Percentiles rank a stretch among this genome's conserved stretches.
Evolutionary conservation across 140 eudicot species (phyloP).

Genomic region (Anethum foeniculum): DNA sequence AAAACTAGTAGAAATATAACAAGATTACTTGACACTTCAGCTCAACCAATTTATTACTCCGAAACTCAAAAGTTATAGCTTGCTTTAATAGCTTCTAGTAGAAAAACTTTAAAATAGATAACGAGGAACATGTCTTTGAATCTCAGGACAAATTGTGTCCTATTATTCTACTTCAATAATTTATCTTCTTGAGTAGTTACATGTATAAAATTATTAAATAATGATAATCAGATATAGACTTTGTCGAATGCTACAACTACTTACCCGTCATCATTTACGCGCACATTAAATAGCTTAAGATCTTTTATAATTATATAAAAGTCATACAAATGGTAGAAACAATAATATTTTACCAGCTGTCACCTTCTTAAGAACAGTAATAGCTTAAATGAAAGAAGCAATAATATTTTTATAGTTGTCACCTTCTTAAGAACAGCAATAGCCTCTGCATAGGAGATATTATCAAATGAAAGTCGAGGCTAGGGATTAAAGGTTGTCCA

Average conservation of each 20-base stretch:
- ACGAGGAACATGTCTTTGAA: background rate
- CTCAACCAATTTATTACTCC: no score
- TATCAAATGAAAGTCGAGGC: conserved; percentile 41
- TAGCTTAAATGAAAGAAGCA: conserved; percentile 22
- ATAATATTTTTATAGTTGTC: background rate
- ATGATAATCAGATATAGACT: conserved; percentile 32
- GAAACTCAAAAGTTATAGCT: no score
- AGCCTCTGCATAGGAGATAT: conserved; percentile 67
- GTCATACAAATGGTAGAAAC: background rate
- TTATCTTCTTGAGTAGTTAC: background rate
- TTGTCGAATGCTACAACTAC: conserved; percentile 37
- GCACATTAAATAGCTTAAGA: conserved; percentile 61
- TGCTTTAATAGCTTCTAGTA: no score
- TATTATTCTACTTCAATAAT: background rate
- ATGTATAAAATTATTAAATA: background rate
- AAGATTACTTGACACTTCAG: no score
- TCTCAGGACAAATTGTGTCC: background rate
- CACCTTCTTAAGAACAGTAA: conserved; percentile 57
- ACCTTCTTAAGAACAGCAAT: conserved; percentile 59
- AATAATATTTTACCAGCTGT: background rate
- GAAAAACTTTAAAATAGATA: no score
- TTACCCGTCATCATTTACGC: conserved; percentile 68
- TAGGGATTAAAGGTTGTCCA: conserved; percentile 45
- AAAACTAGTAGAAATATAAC: no score
- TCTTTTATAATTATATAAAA: conserved; percentile 48